phyloP scores from a whole-genome alignment of 1,284 basidiomycete species.

The Ceraceosorus bombacis region DNA sequence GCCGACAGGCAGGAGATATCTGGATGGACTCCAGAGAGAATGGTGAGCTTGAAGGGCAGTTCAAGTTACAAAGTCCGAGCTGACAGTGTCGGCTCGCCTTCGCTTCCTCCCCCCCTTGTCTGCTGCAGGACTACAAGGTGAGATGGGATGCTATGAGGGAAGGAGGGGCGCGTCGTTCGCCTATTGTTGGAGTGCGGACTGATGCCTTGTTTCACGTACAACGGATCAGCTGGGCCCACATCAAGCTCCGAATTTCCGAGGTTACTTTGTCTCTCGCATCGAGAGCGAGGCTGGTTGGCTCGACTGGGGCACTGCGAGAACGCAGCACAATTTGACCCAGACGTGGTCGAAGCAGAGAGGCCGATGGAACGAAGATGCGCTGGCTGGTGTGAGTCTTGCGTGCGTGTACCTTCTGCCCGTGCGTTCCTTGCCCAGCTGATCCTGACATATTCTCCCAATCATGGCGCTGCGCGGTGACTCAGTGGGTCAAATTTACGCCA shows the following conservation, averaged over 20 bases:
- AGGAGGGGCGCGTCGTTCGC: too few species aligned
- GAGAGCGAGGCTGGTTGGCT: constrained; percentile 45
- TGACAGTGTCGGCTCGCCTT: too few species aligned
- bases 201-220: too few species aligned
- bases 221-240: constrained; percentile 34
- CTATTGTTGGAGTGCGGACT: too few species aligned
- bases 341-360: constrained; percentile 26
- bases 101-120: too few species aligned
- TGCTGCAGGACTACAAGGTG: constrained; percentile 22
- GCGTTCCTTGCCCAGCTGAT: background rate
- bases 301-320: constrained; percentile 53
- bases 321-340: constrained; percentile 53
- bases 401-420: background rate
- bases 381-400: constrained; percentile 57
- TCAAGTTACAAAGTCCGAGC: too few species aligned
- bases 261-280: constrained; percentile 71
- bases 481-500: background rate
- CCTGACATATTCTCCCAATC: background rate
- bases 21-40: constrained; percentile 65
- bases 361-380: constrained; percentile 50
- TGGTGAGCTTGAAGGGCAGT: constrained; percentile 32
- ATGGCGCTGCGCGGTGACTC: background rate
- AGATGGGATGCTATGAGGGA: too few species aligned
- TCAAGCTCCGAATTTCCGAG: constrained; percentile 55
- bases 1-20: constrained; percentile 56